Percentiles rank a stretch among this genome's conserved stretches.
Conservation (phyloP, 1,139 yeast genomes). For the Candida freyschussii region DNA sequence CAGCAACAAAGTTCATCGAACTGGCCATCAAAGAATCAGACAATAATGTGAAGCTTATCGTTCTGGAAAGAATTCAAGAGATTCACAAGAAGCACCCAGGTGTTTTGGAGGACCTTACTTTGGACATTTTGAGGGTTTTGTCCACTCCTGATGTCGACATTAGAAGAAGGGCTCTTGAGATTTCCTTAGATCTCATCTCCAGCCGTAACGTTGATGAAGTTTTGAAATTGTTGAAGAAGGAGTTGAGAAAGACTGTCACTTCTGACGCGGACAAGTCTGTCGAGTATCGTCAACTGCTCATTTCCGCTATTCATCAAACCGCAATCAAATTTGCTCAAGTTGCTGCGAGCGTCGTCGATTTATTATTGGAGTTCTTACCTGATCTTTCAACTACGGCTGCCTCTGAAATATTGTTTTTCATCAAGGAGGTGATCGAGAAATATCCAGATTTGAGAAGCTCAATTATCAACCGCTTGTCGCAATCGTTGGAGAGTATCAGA, state of each 20-base stretch:
- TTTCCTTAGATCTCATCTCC: constrained; percentile 73
- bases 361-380: constrained; percentile 79
- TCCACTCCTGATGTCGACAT: constrained; percentile 88
- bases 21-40: constrained; percentile 90
- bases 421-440: constrained; percentile 90
- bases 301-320: constrained; percentile 82
- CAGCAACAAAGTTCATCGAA: constrained; percentile 83
- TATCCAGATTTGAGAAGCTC: constrained; percentile 75
- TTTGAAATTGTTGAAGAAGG: constrained; percentile 85
- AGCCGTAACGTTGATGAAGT: constrained; percentile 94
- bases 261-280: constrained; percentile 72
- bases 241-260: constrained; percentile 67
- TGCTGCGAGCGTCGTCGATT: constrained; percentile 85
- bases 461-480: constrained; percentile 61
- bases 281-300: constrained; percentile 86
- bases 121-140: constrained; percentile 83
- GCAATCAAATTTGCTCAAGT: constrained; percentile 89
- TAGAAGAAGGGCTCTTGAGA: constrained; percentile 79
- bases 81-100: constrained; percentile 77
- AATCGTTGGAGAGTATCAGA: constrained; percentile 60
- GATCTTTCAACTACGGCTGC: constrained; percentile 87
- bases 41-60: constrained; percentile 88
- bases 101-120: constrained; percentile 73
- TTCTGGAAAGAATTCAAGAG: constrained; percentile 79
- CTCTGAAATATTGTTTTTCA: constrained; percentile 79